phyloP scores from a whole-genome alignment of 768 basidiomycete species.

The Suillus subaureus region DNA sequence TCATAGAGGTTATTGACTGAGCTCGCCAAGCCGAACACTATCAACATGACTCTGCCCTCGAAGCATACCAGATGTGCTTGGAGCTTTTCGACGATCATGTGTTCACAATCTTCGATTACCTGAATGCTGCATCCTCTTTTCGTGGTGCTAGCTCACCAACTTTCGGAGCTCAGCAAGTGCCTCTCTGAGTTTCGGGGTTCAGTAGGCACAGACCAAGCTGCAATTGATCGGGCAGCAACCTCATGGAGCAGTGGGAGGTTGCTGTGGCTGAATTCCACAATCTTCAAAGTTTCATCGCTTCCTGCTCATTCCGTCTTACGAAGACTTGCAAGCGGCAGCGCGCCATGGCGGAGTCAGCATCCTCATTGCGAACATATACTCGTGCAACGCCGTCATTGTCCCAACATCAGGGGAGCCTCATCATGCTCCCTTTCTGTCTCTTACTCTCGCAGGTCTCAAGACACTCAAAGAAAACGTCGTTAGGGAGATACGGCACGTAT shows the following conservation, averaged over 20 bases:
- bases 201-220: neutral
- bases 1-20: no score
- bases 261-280: constrained; percentile 11
- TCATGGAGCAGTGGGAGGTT: constrained; percentile 10
- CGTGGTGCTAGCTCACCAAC: constrained; percentile 11
- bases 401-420: no score
- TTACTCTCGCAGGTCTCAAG: neutral
- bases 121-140: constrained; percentile 15
- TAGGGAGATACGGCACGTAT: neutral
- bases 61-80: neutral
- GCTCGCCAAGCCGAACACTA: no score
- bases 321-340: no score
- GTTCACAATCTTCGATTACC: neutral
- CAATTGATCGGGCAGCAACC: constrained; percentile 1
- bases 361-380: no score
- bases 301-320: neutral
- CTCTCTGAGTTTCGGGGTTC: neutral
- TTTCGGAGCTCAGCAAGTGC: neutral
- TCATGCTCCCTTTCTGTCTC: no score
- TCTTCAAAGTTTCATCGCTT: constrained; percentile 18
- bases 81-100: neutral
- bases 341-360: no score
- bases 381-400: no score
- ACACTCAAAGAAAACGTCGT: neutral
- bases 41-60: neutral